These are phyloP conservation scores for Leccinum cinnamomeum DNA, from an alignment of 1,284 basidiomycete species.

Conservation along the genomic window DNA sequence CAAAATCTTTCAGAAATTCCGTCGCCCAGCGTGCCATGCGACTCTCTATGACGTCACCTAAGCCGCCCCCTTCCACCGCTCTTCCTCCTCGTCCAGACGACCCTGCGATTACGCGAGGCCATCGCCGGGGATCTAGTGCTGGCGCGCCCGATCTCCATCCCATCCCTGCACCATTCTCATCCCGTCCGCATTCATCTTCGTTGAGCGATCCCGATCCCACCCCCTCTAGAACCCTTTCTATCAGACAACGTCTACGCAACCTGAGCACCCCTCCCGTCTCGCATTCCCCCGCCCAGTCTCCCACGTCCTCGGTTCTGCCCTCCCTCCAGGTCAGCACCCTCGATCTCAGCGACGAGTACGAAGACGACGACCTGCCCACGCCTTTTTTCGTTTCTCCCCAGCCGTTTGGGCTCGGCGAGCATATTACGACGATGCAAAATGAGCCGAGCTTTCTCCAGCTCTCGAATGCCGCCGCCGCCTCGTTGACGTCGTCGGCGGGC, in stretches of 20 bases:
- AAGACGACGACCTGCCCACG: conserved; percentile 22
- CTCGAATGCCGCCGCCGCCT: conserved; percentile 42
- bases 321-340: conserved; percentile 28
- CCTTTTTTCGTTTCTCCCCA: conserved; percentile 36
- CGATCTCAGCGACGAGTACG: conserved; percentile 28
- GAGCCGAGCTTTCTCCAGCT: conserved; percentile 60
- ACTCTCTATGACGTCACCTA: conserved; percentile 61
- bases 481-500: conserved; percentile 27
- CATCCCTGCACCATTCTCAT: conserved; percentile 50
- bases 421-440: conserved; percentile 52
- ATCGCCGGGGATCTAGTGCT: conserved; percentile 37
- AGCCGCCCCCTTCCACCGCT: conserved; percentile 54
- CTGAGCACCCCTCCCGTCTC: conserved; percentile 41
- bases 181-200: conserved; percentile 31
- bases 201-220: conserved; percentile 4
- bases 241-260: conserved; percentile 62
- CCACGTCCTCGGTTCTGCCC: conserved; percentile 7
- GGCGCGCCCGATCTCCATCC: conserved; percentile 18
- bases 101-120: conserved; percentile 29
- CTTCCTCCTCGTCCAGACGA: conserved; percentile 66
- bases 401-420: conserved; percentile 55
- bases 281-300: conserved; percentile 4
- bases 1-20: conserved; percentile 54
- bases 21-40: conserved; percentile 53
- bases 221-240: conserved; percentile 41